Conservation (phyloP, 345 rosid genomes). For the Psidium friedrichsthalianum region DNA sequence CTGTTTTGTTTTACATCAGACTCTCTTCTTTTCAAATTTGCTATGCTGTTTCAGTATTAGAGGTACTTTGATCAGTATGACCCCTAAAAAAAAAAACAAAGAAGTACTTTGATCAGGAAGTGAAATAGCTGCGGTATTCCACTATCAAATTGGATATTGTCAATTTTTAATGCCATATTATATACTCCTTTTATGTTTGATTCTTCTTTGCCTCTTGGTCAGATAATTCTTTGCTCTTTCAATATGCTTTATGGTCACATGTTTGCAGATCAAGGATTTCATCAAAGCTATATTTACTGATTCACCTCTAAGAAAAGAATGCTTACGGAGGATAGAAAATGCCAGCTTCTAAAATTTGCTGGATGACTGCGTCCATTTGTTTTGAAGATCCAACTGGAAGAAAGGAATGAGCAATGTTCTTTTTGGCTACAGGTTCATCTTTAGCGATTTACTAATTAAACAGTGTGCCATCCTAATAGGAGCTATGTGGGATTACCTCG, state of each 20-base stretch:
- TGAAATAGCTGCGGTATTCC: background rate
- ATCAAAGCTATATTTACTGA: slow-evolving; percentile 81
- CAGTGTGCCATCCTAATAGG: background rate
- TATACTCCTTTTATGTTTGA: background rate
- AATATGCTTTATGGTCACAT: background rate
- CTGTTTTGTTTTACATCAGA: background rate
- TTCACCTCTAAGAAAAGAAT: slow-evolving; percentile 83
- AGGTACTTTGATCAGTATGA: background rate
- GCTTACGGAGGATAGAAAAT: slow-evolving; percentile 72
- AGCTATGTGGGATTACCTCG: background rate
- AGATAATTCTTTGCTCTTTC: background rate
- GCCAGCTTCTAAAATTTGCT: slow-evolving; percentile 13
- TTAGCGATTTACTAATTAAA: background rate
- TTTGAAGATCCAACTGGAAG: background rate
- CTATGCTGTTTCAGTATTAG: background rate
- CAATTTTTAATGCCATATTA: background rate
- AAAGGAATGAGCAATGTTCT: background rate
- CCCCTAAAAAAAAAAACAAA: too few relatives aligned
- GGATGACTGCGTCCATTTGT: background rate
- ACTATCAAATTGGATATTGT: background rate
- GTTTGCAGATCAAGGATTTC: slow-evolving; percentile 63
- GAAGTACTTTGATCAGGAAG: background rate
- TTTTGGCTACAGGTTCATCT: background rate
- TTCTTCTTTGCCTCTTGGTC: background rate
- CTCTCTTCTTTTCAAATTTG: background rate